Conservation (phyloP, 352 stramenopile genomes). For the Pythium dissotocum region DNA sequence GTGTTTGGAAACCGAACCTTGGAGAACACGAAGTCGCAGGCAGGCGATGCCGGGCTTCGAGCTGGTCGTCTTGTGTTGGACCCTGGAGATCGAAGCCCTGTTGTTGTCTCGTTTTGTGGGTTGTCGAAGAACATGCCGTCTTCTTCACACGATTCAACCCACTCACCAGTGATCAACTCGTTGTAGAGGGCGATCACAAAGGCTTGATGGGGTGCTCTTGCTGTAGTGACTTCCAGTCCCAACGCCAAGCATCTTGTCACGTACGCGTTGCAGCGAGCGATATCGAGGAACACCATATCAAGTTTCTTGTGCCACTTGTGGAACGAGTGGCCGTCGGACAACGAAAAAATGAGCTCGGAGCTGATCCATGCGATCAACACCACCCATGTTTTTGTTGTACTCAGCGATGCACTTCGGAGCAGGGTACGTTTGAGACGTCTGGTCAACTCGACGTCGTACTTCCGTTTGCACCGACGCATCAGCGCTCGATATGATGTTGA, state of each 20-base stretch:
- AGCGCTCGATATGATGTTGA: constrained; percentile 35
- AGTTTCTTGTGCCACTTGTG: constrained; percentile 44
- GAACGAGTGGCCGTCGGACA: constrained; percentile 29
- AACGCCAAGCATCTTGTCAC: constrained; percentile 21
- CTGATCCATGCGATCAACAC: constrained; percentile 35
- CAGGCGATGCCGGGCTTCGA: background rate
- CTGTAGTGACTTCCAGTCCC: background rate
- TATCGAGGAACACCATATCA: constrained; percentile 30
- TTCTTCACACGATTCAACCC: constrained; percentile 18
- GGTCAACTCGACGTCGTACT: constrained; percentile 21
- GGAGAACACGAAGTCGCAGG: constrained; percentile 2
- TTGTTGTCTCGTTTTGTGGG: no score
- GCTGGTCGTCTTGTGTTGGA: background rate
- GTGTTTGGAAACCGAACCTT: constrained; percentile 3
- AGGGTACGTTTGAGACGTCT: constrained; percentile 11
- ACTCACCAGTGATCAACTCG: constrained; percentile 30
- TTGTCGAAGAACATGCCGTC: constrained; percentile 15
- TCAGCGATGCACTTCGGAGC: constrained; percentile 25
- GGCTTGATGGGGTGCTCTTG: constrained; percentile 20
- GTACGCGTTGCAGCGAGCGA: constrained; percentile 36
- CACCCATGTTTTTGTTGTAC: constrained; percentile 42
- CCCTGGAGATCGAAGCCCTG: no score
- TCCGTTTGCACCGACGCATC: constrained; percentile 16
- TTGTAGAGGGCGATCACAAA: constrained; percentile 28
- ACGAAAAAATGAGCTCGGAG: constrained; percentile 27